Conservation (phyloP, 192 early-diverging fungal genomes). For the Paraglomus occultum region DNA sequence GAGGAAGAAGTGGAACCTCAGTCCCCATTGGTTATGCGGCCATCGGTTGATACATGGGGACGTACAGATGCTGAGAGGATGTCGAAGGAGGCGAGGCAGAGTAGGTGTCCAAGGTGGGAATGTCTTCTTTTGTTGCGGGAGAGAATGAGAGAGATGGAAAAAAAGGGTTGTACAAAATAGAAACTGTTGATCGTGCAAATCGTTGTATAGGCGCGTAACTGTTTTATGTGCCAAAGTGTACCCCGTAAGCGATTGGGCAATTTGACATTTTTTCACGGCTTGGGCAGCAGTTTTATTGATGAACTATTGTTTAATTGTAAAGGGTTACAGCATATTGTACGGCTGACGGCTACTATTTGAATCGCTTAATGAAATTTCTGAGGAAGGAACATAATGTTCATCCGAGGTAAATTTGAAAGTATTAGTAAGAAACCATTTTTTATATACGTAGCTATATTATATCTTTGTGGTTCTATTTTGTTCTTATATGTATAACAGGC, state of each 20-base stretch:
- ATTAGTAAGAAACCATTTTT: neutral
- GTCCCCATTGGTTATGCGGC: constrained; percentile 30
- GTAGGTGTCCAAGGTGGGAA: constrained; percentile 42
- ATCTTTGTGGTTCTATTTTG: neutral
- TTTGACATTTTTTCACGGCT: too few relatives aligned
- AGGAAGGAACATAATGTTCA: constrained; percentile 48
- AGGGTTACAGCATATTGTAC: constrained; percentile 79
- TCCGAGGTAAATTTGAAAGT: constrained; percentile 31
- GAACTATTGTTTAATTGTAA: constrained; percentile 1
- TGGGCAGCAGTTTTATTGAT: neutral
- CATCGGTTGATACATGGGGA: constrained; percentile 37
- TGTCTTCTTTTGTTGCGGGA: neutral
- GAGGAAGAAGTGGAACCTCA: constrained; percentile 25
- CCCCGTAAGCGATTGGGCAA: neutral
- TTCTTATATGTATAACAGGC: constrained; percentile 20
- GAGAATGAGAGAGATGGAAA: neutral
- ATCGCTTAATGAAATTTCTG: constrained; percentile 43
- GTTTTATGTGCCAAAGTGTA: too few relatives aligned
- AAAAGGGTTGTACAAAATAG: neutral
- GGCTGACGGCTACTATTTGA: constrained; percentile 58
- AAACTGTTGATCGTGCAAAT: neutral
- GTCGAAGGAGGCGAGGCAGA: constrained; percentile 49
- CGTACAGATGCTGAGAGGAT: constrained; percentile 54
- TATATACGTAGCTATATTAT: neutral
- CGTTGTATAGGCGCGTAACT: too few relatives aligned